Evolutionary conservation across 257 asterid genomes (phyloP), one percentile per base, ranked within the genome.

Genomic region (Solanum pimpinellifolium): DNA sequence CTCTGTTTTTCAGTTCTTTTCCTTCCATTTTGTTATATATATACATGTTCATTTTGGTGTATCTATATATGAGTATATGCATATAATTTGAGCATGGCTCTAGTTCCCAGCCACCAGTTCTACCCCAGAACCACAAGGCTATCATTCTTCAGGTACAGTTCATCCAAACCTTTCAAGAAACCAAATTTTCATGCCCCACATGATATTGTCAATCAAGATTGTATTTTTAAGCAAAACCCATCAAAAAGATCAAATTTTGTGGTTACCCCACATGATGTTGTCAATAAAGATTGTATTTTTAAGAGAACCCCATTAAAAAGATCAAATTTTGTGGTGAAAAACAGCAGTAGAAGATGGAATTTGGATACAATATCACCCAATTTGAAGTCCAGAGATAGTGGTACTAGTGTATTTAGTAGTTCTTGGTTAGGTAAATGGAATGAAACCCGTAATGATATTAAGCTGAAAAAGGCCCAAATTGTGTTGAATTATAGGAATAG

Each of bases 361-460:
- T 87, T 82, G 21, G 59, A 88, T 56, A 78, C 84, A 15, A 39
- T 39, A 37, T 74, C 52, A 74, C 84, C 88, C 49, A 46, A 74
- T 84, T 59, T 89, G 41, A 83, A 85, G 82, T 20, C 89, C 6
- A 88, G 82, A 25, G 46, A 47, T 87, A 83, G 90, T 90, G 84
- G 88, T 39, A 49, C 47, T n/a, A 86, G 84, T 84, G 87, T 85
- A 47, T 60, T 93, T 47, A 89, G 89, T 76, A 89, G 88, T 89
- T 92, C 95, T 87, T 96, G 99, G 99, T 92, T 96, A 91, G 93
- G 84, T 65, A 92, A 90, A 86, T 96, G 99, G 99, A 90, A 89
- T 83, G 95, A 75, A 47, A 88, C 82, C 76, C 87, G 42, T 44
- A 86, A 86, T 88, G 87, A 89, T 33, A 84, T 88, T 90, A 88